Evolutionary conservation across 768 basidiomycete species (phyloP).

Genomic region (Mycena pura): DNA sequence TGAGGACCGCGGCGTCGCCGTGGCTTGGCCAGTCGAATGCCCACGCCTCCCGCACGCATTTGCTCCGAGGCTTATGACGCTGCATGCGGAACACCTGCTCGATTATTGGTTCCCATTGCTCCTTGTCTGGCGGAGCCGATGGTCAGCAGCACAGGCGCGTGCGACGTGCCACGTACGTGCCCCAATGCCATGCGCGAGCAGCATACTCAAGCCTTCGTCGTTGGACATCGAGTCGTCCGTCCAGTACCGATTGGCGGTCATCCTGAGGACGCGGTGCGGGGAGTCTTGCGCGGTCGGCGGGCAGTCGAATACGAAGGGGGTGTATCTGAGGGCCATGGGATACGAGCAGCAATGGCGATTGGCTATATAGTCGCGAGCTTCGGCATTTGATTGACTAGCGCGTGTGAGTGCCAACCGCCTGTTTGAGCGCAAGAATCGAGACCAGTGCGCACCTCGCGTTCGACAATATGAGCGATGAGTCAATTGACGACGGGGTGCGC

Average conservation of each 20-base stretch:
- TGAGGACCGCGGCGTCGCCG: constrained; percentile 44
- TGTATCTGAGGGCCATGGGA: constrained; percentile 5
- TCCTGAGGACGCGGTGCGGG: constrained; percentile 37
- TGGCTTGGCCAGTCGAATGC: constrained; percentile 48
- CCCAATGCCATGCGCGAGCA: constrained; percentile 56
- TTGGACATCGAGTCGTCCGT: constrained; percentile 32
- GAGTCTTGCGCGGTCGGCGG: not conserved
- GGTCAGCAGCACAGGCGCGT: not conserved
- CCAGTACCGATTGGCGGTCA: constrained; percentile 54
- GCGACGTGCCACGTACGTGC: constrained; percentile 45
- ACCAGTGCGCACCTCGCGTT: no score
- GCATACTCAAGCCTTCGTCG: constrained; percentile 46
- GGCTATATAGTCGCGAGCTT: no score
- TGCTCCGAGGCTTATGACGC: constrained; percentile 20
- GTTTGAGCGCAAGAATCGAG: no score
- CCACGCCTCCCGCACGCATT: constrained; percentile 47
- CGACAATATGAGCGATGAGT: no score
- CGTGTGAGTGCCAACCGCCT: no score
- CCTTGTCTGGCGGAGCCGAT: constrained; percentile 38
- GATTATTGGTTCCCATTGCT: constrained; percentile 46
- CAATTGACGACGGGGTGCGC: no score
- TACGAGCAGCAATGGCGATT: no score
- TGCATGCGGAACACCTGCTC: constrained; percentile 36
- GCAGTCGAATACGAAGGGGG: constrained; percentile 16
- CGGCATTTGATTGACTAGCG: no score